Conservation (phyloP, 1,139 yeast genomes). For the Scheffersomyces titani region DNA sequence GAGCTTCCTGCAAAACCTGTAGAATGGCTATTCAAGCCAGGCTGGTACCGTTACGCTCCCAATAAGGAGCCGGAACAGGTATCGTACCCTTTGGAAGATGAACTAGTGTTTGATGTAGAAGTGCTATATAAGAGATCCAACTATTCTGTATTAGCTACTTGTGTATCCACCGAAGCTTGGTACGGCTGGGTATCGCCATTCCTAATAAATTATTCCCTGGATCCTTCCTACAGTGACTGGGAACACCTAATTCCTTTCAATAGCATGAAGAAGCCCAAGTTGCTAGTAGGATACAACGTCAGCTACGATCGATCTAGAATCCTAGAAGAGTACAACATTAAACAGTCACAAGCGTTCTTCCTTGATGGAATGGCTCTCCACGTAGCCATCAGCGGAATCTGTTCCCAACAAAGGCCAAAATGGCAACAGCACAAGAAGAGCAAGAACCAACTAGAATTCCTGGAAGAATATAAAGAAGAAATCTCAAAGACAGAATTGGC, state of each 20-base stretch:
- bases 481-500: conserved; percentile 4
- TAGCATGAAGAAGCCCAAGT: conserved; percentile 45
- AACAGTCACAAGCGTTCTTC: conserved; percentile 70
- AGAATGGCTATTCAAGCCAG: conserved; percentile 59
- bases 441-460: conserved; percentile 17
- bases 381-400: conserved; percentile 88
- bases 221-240: conserved; percentile 37
- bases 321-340: conserved; percentile 75
- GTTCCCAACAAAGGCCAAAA: conserved; percentile 83
- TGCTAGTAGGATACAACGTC: conserved; percentile 87
- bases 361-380: conserved; percentile 94
- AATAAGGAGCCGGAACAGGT: conserved; percentile 60
- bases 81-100: conserved; percentile 63
- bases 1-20: conserved; percentile 52
- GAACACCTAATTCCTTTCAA: conserved; percentile 79
- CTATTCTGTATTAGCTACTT: conserved; percentile 81
- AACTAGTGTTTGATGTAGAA: conserved; percentile 87
- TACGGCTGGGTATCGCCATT: conserved; percentile 94
- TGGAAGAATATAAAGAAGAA: conserved; percentile 4
- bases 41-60: conserved; percentile 79
- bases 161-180: conserved; percentile 81
- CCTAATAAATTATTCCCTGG: conserved; percentile 48
- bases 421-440: conserved; percentile 67
- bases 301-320: conserved; percentile 90
- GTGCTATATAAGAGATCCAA: conserved; percentile 73